Evolutionary conservation across 164 flowering plant genomes (phyloP), one percentile per base, ranked within the genome.

Genomic region (Magnolia kwangsiensis): DNA sequence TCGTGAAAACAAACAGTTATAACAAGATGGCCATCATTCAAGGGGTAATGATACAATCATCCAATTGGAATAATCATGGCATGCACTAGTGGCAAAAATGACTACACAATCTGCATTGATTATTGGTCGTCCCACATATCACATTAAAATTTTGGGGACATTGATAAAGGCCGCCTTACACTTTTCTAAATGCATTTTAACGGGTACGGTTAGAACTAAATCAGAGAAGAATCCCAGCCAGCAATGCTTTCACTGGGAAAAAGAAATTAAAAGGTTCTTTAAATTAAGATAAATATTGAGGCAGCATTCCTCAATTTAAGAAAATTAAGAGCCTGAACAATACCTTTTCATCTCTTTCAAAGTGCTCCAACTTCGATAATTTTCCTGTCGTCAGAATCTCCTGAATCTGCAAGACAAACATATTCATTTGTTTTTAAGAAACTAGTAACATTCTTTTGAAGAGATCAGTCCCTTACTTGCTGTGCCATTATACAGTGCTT

Each of bases 261-360:
- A 37, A 37, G 45, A 37, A 13, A 9, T 3, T 8, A 55, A 11
- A 55, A 16, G 61, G 61, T 11, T 11, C 18, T 55, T 11, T 16
- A 55, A 55, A 55, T 55, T 55, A 55, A 64, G 24, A 64, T 24
- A 65, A 24, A 24, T 67, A 67, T 67, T 67, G 18, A 19, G 49
- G 18, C 49, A 13, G n/a, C 71, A 67, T 67, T 67, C 50, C 59
- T 21, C 45, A 37, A 5, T 3, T n/a, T 58, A 20, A 19, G 50
- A 69, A 59, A 67, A 72, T 49, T 50, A 71, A 72, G 79, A 78
- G 75, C 50, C 69, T 50, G 63, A 66, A 19, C 23, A 77, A 24
- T 74, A 95, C 99, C 98, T 91, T 93, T 81, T 95, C 99, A 85
- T 93, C 98, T 7, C 85, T 86, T 83, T 95, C 95, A 77, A 95